phyloP scores from a whole-genome alignment of 2,329 filamentous ascomycete species.

The Alternaria ethzedia region DNA sequence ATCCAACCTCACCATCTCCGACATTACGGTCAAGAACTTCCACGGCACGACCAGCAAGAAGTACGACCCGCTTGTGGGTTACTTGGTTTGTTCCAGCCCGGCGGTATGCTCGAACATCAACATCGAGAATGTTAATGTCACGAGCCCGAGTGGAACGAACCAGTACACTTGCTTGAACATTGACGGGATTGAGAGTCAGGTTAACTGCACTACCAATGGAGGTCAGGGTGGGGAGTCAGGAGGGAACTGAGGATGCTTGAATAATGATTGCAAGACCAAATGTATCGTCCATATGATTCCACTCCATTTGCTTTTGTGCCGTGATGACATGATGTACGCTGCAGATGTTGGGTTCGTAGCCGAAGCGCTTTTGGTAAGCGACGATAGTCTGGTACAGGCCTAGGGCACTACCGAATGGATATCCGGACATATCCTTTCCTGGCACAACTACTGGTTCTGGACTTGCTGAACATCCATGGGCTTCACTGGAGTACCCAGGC shows the following conservation, averaged over 20 bases:
- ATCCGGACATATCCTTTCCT: background rate
- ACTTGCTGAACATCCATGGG: background rate
- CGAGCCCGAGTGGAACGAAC: constrained; percentile 55
- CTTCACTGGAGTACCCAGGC: background rate
- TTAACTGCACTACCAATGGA: constrained; percentile 35
- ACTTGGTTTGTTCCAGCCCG: constrained; percentile 53
- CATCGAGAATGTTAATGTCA: constrained; percentile 51
- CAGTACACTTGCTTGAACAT: constrained; percentile 55
- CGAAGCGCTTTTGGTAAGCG: background rate
- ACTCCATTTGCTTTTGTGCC: too few relatives aligned
- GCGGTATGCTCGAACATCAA: constrained; percentile 60
- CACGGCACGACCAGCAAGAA: constrained; percentile 59
- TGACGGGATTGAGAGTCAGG: constrained; percentile 33
- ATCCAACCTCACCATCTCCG: constrained; percentile 61
- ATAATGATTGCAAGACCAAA: background rate
- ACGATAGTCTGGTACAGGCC: background rate
- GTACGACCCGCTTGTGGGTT: constrained; percentile 51
- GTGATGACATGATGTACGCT: background rate
- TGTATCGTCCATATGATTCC: too few relatives aligned
- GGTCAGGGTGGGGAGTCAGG: constrained; percentile 27
- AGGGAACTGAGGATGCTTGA: background rate
- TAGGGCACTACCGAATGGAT: background rate
- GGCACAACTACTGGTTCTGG: background rate
- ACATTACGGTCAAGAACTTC: constrained; percentile 64
- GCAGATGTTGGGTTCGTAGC: background rate